These are phyloP conservation scores for Candida sakaeoensis DNA, from an alignment of 805 yeast genomes.

Conservation along the genomic window DNA sequence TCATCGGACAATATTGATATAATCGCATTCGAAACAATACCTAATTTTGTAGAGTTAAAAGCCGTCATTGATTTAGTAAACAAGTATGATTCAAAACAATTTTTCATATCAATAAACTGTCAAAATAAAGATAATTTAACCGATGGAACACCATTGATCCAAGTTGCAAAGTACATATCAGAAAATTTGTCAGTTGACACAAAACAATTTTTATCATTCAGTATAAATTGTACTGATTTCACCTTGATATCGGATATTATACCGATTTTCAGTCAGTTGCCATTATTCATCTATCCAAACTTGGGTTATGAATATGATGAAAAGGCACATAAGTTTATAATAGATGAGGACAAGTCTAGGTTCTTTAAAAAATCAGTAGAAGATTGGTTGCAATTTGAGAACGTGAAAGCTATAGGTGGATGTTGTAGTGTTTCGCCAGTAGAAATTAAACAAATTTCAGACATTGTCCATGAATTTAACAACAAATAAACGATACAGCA, in stretches of 20 bases:
- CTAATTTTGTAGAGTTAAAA: conserved; percentile 54
- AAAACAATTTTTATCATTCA: conserved; percentile 45
- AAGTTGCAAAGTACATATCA: conserved; percentile 18
- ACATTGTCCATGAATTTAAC: conserved; percentile 1
- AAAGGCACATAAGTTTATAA: conserved; percentile 11
- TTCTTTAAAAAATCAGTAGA: conserved; percentile 37
- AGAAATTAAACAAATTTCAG: conserved; percentile 8
- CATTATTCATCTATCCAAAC: conserved; percentile 67
- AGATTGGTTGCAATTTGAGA: conserved; percentile 38
- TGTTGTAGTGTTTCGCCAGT: conserved; percentile 69
- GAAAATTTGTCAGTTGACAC: conserved; percentile 5
- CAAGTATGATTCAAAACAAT: conserved; percentile 29
- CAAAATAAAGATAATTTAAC: conserved; percentile 19
- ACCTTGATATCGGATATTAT: conserved; percentile 40
- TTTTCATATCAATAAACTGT: conserved; percentile 41
- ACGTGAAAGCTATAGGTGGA: conserved; percentile 59
- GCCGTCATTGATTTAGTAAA: conserved; percentile 39
- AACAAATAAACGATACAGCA: not conserved
- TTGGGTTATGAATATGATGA: conserved; percentile 67
- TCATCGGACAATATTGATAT: conserved; percentile 45
- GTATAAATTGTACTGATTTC: conserved; percentile 66
- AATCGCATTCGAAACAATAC: conserved; percentile 71
- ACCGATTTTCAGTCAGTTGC: conserved; percentile 20
- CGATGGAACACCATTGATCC: conserved; percentile 29
- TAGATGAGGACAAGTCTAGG: conserved; percentile 23